These are phyloP conservation scores for Xylaria grammica DNA, from an alignment of 495 filamentous ascomycete species.

Conservation along the genomic window DNA sequence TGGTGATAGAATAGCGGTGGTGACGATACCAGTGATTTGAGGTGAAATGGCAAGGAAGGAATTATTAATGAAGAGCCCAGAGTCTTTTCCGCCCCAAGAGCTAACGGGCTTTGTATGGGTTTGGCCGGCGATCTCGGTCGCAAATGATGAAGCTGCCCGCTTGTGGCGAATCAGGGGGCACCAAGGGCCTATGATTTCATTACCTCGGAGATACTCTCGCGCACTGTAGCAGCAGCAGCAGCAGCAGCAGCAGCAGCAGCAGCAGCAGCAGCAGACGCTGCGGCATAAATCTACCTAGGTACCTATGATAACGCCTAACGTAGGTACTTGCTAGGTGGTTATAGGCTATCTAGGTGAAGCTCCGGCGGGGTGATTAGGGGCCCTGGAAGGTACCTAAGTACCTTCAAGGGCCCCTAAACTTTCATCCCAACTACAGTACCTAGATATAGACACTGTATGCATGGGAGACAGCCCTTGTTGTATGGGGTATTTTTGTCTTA, in stretches of 20 bases:
- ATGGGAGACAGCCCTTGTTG: neutral
- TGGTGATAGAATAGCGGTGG: neutral
- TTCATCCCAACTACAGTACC: no score
- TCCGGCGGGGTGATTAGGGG: no score
- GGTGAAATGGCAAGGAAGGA: neutral
- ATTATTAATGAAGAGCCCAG: conserved; percentile 19
- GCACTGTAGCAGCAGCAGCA: no score
- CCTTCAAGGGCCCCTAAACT: no score
- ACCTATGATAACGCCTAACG: no score
- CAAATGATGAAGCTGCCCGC: conserved; percentile 25
- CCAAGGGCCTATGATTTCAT: conserved; percentile 37
- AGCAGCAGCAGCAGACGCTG: no score
- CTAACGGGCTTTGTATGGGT: conserved; percentile 30
- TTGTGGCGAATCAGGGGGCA: conserved; percentile 37
- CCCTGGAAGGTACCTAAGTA: no score
- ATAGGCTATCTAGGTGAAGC: no score
- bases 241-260: no score
- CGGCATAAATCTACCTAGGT: no score
- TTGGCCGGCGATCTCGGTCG: conserved; percentile 41
- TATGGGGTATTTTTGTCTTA: conserved; percentile 21
- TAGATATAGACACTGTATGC: neutral
- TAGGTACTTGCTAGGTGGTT: no score
- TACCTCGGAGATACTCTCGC: conserved; percentile 24
- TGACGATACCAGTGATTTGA: neutral
- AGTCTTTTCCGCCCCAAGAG: conserved; percentile 22